phyloP scores from a whole-genome alignment of 129 eudicot species.

The Arctium lappa region DNA sequence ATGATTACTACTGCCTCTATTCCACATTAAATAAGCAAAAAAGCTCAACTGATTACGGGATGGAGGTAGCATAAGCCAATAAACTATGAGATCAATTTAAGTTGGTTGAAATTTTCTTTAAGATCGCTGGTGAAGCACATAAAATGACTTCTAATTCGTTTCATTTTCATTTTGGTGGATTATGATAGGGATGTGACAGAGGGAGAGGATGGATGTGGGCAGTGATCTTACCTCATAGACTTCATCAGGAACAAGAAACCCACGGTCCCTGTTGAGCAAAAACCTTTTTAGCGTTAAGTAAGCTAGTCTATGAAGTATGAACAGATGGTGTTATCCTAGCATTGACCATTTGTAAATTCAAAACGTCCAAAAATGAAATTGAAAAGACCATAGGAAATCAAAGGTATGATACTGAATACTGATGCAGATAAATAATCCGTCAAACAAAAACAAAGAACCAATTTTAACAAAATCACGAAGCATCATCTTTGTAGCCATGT shows the following conservation, averaged over 20 bases:
- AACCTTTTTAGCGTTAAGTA: conserved; percentile 12
- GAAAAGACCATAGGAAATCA: not conserved
- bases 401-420: not conserved
- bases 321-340: conserved; percentile 2
- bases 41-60: not conserved
- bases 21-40: not conserved
- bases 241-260: conserved; percentile 83
- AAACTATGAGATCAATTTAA: not conserved
- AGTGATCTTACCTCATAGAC: conserved; percentile 61
- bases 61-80: too few species aligned
- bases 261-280: conserved; percentile 62
- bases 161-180: not conserved
- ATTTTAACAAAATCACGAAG: not conserved
- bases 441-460: not conserved
- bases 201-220: not conserved
- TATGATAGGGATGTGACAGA: not conserved
- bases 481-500: not conserved
- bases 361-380: not conserved
- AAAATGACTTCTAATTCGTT: not conserved
- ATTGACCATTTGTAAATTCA: not conserved
- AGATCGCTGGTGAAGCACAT: not conserved
- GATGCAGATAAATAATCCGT: not conserved
- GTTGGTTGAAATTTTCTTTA: not conserved
- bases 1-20: not conserved
- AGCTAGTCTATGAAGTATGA: not conserved